Base-by-base conservation (phyloP, 176 grass and related monocot species). In the Thalia dealbata region DNA sequence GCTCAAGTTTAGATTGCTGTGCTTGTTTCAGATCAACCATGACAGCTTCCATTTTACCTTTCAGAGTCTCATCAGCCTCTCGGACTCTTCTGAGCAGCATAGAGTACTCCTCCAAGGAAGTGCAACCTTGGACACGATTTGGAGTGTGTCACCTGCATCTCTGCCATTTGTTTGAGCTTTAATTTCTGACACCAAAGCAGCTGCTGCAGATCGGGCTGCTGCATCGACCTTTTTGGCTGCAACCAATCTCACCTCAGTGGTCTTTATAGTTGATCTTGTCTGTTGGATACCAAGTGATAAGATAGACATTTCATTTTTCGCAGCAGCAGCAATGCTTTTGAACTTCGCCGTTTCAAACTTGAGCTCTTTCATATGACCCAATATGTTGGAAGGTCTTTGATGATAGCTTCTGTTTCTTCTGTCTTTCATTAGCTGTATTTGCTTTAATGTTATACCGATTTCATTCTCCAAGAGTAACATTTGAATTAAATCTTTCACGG, bases 211-310 rank as follows among this genome's bases (percentile, higher is more conserved):
- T 64, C 79, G 84, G 0, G 90, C 85, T 50, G 95, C 89, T 73
- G 88, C 90, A 76, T 91, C 88, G 64, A 99, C 61, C 64, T 91
- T 99, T 30, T 86, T 75, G 3, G 95, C 90, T 83, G 90, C 86
- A 73, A 89, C 3, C 5, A 88, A 79, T 76, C 95, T 91, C 70
- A 99, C 82, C 50, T 93, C 82, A 16, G 82, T 50, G n/a, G 87
- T 91, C 84, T 93, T 99, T 2, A 73, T 82, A 72, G 74, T 91
- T 19, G 85, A 93, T 67, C 70, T 99, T 16, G 79, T 84, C 55
- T 88, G 87, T 75, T 99, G 87, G 38, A 91, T 99, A n/a, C 72
- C 74, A 29, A 79, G 73, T 64, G 88, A 86, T 56, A 99, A 84
- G 80, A 76, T 52, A 65, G 52, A 70, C 25, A 93, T 85, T 78